phyloP scores from a whole-genome alignment of 495 filamentous ascomycete genomes.

The Neurospora sp. region DNA sequence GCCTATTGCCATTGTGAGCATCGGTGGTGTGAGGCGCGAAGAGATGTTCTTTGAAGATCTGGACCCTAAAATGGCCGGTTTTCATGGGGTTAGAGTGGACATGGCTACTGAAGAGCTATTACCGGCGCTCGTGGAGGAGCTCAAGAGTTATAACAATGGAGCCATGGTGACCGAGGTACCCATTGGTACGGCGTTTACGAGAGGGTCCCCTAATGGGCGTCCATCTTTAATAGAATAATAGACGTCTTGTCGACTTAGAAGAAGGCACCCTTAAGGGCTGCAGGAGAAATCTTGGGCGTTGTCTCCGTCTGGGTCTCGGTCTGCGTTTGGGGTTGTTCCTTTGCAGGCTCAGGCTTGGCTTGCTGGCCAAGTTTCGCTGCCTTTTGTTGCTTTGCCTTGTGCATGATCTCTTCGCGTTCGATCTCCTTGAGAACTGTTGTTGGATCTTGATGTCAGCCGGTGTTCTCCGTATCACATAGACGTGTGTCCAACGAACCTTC shows the following conservation, averaged over 20 bases:
- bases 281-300: constrained; percentile 2
- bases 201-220: neutral
- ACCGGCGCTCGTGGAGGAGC: constrained; percentile 39
- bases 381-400: constrained; percentile 27
- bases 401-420: constrained; percentile 58
- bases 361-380: neutral
- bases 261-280: constrained; percentile 22
- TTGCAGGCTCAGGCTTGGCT: neutral
- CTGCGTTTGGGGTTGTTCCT: constrained; percentile 3
- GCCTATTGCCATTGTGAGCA: constrained; percentile 75
- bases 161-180: neutral
- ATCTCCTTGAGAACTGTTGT: constrained; percentile 64
- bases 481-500: constrained; percentile 45
- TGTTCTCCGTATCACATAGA: neutral
- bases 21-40: constrained; percentile 77
- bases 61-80: constrained; percentile 35
- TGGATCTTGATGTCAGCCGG: constrained; percentile 4
- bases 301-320: constrained; percentile 6
- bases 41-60: constrained; percentile 51
- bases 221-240: neutral
- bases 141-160: constrained; percentile 5
- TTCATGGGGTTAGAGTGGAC: constrained; percentile 40
- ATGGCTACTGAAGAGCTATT: constrained; percentile 45
- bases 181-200: neutral
- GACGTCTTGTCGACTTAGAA: constrained; percentile 19